phyloP scores from a whole-genome alignment of 2,329 filamentous ascomycete genomes.

The Fusarium tanahbumbuense region DNA sequence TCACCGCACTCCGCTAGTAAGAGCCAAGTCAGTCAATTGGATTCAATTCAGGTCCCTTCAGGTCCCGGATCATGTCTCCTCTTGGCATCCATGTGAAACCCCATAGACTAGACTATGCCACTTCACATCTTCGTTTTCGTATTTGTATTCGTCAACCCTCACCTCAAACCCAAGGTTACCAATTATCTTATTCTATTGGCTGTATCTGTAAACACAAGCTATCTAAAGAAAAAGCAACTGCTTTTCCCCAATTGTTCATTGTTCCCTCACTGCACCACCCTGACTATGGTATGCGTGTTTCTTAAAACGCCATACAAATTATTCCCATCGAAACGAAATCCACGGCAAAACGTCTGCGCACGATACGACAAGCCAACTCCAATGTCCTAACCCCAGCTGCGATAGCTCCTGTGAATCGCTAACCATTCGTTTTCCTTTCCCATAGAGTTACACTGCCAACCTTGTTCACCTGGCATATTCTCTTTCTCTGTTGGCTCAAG shows the following conservation, averaged over 20 bases:
- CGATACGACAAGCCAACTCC: constrained; percentile 31
- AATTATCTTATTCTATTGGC: constrained; percentile 28
- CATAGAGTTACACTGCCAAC: constrained; percentile 18
- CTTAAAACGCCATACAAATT: constrained; percentile 34
- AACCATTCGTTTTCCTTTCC: constrained; percentile 25
- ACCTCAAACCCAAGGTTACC: not conserved
- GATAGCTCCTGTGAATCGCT: constrained; percentile 30
- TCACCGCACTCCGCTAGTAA: not conserved
- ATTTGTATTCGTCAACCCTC: constrained; percentile 37
- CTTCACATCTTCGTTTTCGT: constrained; percentile 39
- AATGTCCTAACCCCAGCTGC: constrained; percentile 18
- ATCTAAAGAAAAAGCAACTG: not conserved
- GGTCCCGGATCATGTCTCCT: constrained; percentile 35
- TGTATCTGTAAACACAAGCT: not conserved
- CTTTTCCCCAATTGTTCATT: constrained; percentile 20
- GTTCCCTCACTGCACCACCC: constrained; percentile 21
- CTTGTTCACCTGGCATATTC: not conserved
- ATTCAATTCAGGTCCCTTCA: not conserved
- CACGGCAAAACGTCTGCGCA: not conserved
- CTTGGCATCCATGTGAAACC: constrained; percentile 2
- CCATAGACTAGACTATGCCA: constrained; percentile 1
- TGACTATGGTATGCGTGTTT: constrained; percentile 14
- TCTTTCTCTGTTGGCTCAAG: not conserved
- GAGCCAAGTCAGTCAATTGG: not conserved
- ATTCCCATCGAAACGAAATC: constrained; percentile 20